These are phyloP conservation scores for Podospora sp. DNA, from an alignment of 495 filamentous ascomycete species.

Conservation along the genomic window DNA sequence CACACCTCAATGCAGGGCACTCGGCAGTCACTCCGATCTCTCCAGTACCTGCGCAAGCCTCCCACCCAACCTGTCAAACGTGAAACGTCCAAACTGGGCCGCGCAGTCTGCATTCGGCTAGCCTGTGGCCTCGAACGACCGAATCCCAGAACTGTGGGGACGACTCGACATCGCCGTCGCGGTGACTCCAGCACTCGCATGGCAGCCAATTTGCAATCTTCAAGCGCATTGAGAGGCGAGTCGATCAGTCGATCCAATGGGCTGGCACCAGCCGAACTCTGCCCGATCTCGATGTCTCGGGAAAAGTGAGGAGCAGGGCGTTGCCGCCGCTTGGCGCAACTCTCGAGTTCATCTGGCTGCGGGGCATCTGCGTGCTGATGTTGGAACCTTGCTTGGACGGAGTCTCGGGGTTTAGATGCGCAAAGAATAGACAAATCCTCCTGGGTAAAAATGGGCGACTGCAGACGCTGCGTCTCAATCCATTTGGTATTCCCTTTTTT, in stretches of 20 bases:
- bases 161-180: background rate
- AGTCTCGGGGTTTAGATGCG: background rate
- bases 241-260: background rate
- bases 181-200: slow-evolving; percentile 5
- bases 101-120: slow-evolving; percentile 16
- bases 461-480: slow-evolving; percentile 1
- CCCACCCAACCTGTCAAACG: slow-evolving; percentile 11
- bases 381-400: background rate
- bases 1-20: slow-evolving; percentile 18
- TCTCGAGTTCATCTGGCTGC: background rate
- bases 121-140: slow-evolving; percentile 8
- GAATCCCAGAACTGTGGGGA: no score
- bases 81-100: slow-evolving; percentile 19
- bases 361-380: background rate
- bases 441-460: slow-evolving; percentile 13
- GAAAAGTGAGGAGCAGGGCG: background rate
- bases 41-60: slow-evolving; percentile 25
- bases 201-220: slow-evolving; percentile 19
- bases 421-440: background rate
- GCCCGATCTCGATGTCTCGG: background rate
- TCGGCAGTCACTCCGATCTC: slow-evolving; percentile 7
- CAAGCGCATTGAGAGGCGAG: slow-evolving; percentile 22
- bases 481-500: background rate
- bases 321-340: background rate
- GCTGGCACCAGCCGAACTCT: background rate